Evolutionary conservation across 768 basidiomycete species (phyloP).

Genomic region (Mycena kentingensis): DNA sequence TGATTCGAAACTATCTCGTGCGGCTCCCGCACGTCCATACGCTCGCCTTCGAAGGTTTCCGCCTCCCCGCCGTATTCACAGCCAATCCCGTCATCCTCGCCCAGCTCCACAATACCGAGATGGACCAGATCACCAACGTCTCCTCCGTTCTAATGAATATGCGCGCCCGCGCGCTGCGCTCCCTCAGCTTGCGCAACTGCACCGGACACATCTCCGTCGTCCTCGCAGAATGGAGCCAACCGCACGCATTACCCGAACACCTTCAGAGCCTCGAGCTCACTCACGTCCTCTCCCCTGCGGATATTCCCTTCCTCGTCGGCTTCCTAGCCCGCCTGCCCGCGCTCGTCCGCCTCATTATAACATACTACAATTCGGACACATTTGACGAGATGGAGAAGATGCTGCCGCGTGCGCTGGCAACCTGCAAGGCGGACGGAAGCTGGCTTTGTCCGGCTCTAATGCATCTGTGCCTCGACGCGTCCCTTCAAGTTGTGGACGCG

Average conservation of each 20-base stretch:
- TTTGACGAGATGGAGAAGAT: constrained; percentile 22
- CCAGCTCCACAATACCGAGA: constrained; percentile 26
- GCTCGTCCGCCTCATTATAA: constrained; percentile 29
- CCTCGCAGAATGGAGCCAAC: constrained; percentile 33
- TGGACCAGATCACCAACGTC: constrained; percentile 22
- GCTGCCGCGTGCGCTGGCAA: constrained; percentile 26
- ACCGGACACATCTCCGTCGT: constrained; percentile 20
- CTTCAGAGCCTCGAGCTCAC: constrained; percentile 33
- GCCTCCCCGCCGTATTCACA: constrained; percentile 4
- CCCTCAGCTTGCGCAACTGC: constrained; percentile 24
- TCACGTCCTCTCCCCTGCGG: constrained; percentile 22
- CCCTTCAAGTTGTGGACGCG: constrained; percentile 19
- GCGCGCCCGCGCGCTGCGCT: constrained; percentile 26
- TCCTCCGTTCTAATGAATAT: constrained; percentile 26
- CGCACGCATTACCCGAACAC: constrained; percentile 21
- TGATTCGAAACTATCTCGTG: constrained; percentile 11
- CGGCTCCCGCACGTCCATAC: constrained; percentile 22
- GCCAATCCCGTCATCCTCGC: constrained; percentile 16
- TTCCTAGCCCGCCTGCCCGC: constrained; percentile 32
- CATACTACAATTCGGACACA: constrained; percentile 15
- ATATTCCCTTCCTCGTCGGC: constrained; percentile 31
- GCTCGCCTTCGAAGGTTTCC: constrained; percentile 22
- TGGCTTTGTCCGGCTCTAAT: constrained; percentile 34
- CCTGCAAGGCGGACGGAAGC: constrained; percentile 19
- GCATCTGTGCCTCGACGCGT: constrained; percentile 24